Evolutionary conservation across 495 filamentous ascomycete species (phyloP), one percentile per base, ranked within the genome.

Genomic region (Collariella sp.): DNA sequence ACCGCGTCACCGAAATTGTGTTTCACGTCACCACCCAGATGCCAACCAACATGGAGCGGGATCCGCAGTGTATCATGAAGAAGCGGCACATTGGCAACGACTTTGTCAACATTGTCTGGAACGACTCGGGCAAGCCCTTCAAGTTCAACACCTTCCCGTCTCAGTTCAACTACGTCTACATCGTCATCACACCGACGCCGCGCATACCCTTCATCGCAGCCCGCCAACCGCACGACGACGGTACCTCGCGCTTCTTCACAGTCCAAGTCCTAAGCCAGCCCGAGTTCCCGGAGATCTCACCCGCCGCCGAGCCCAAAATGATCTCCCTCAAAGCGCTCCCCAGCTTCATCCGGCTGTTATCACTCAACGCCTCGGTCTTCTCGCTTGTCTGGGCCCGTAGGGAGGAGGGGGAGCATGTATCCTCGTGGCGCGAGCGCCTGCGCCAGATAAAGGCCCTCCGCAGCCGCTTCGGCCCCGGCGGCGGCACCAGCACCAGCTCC

Each of bases 11-110:
- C 0, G 93, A 97, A 65, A 86, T 99, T 29, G 85, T 96, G 13
- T 99, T 91, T 66, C 94, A 99, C 66, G 83, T 96, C 40, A 84
- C 88, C 2, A 97, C 91, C 12, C 86, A 95, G 78, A 99, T 99
- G 94, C 94, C 94, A 11, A 93, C 88, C 18, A 78, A 91, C 64
- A 73, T 83, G 23, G 80, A 86, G 26, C 74, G 79, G 38, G 89
- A 96, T 62, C 81, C 85, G 13, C 76, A 77, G 13, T 90, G 84
- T 59, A 80, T 83, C 58, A 78, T 79, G 63, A 99, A 99, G 74
- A 99, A 99, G 67, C 78, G 83, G 4, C 95, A 99, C 62, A 89
- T 95, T 39, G 94, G 94, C 38, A 99, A 99, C 62, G 95, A 99
- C 71, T 94, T 85, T 62, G 94, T 99, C 58, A 97, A 94, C 61